A percentile compares a stretch with the other conserved stretches of the same genome.
These are phyloP conservation scores for Graphiopsis chlorocephala DNA, from an alignment of 2,329 filamentous ascomycete species.

Conservation along the genomic window DNA sequence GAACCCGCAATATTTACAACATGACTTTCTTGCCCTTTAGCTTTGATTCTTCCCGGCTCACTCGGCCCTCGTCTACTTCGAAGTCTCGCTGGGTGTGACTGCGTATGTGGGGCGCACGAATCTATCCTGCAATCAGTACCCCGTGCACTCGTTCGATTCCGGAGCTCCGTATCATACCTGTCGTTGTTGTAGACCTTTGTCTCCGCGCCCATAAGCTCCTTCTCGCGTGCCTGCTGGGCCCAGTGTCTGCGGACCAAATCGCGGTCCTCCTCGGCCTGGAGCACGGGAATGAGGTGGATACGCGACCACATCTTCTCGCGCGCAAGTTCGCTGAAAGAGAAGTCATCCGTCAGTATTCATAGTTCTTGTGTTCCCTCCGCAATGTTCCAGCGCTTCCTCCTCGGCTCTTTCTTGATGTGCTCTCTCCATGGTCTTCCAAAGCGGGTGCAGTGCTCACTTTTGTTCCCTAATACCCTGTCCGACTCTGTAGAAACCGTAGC, in stretches of 20 bases:
- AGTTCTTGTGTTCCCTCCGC: neutral
- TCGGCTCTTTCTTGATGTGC: neutral
- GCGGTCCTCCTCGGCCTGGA: slow-evolving; percentile 95
- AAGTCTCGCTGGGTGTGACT: slow-evolving; percentile 61
- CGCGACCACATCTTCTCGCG: slow-evolving; percentile 98
- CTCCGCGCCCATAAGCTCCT: slow-evolving; percentile 81
- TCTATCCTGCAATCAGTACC: slow-evolving; percentile 42
- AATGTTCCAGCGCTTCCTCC: neutral
- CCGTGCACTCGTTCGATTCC: slow-evolving; percentile 10
- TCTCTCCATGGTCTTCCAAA: neutral
- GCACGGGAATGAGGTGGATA: slow-evolving; percentile 87
- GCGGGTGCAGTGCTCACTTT: slow-evolving; percentile 57
- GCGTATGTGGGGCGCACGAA: slow-evolving; percentile 80
- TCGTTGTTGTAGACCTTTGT: slow-evolving; percentile 84
- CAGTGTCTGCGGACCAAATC: slow-evolving; percentile 85
- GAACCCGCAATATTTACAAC: slow-evolving; percentile 15
- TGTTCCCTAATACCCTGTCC: slow-evolving; percentile 82
- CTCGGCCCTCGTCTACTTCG: slow-evolving; percentile 47
- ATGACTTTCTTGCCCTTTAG: slow-evolving; percentile 5
- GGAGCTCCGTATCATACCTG: slow-evolving; percentile 57
- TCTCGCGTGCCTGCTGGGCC: slow-evolving; percentile 85
- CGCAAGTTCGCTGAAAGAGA: slow-evolving; percentile 71
- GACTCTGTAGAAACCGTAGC: slow-evolving; percentile 85
- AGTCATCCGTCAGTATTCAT: slow-evolving; percentile 17
- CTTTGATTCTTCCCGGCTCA: neutral